These are phyloP conservation scores for Musa itinerans DNA, from an alignment of 176 grass and related monocot species.

Conservation along the genomic window DNA sequence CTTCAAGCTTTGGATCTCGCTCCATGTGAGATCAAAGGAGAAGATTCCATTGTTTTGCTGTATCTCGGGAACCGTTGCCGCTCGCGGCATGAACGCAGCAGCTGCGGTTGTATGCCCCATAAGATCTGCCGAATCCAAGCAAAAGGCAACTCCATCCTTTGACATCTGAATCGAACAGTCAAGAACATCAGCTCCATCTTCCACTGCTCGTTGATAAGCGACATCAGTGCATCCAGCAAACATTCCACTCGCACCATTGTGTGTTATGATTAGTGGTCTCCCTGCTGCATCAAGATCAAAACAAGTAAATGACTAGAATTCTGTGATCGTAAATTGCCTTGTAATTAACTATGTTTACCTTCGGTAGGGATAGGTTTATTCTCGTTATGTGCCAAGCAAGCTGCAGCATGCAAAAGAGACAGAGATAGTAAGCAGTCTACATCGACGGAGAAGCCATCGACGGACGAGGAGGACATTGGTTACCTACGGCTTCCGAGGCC, in stretches of 20 bases:
- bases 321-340: neutral
- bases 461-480: neutral
- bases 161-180: constrained; percentile 87
- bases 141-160: constrained; percentile 65
- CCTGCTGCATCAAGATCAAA: constrained; percentile 17
- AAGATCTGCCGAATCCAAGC: constrained; percentile 56
- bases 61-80: constrained; percentile 43
- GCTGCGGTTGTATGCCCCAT: constrained; percentile 39
- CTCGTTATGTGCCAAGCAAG: constrained; percentile 68
- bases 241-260: constrained; percentile 59
- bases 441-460: no score
- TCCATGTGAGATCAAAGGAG: constrained; percentile 85
- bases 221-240: constrained; percentile 51
- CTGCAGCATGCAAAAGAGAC: constrained; percentile 37
- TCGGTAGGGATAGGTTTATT: constrained; percentile 10
- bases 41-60: constrained; percentile 64
- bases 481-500: constrained; percentile 70
- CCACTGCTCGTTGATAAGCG: constrained; percentile 47
- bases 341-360: constrained; percentile 2
- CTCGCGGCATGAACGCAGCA: constrained; percentile 40
- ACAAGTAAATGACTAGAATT: constrained; percentile 6
- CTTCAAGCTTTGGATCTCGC: constrained; percentile 68
- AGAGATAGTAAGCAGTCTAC: neutral
- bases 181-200: constrained; percentile 52
- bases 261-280: constrained; percentile 52